Evolutionary conservation across 768 basidiomycete genomes (phyloP), one percentile per base, ranked within the genome.

Genomic region (Tylopilus plumbeoviolaceoides): DNA sequence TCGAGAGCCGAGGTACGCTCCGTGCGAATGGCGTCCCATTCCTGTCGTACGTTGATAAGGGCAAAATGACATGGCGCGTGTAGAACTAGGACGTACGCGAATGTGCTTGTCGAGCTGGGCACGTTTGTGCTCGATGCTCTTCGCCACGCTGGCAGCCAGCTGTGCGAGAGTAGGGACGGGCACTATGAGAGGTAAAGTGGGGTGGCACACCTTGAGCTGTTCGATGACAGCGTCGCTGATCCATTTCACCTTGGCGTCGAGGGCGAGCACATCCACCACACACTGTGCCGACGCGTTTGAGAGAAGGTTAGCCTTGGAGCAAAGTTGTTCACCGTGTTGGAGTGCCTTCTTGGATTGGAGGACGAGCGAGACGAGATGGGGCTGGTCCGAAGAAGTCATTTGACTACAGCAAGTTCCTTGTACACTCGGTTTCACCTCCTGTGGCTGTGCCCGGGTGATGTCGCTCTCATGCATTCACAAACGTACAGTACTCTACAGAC

Each of bases 231-330:
- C 87, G 28, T 85, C 80, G 28, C 78, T 80, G 48, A 89, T 76
- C 90, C 89, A 93, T 48, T 79, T 77, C 8, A 91, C 83, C 68
- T 85, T 89, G 28, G 90, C 89, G 63, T 91, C 88, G 18, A 90
- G 75, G 0, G 84, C 85, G 7, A 92, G 76, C 4, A 91, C 80
- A 61, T 90, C 87, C 12, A 89, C 73, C 0, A 83, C 80, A 36
- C 76, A 75, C 56, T 83, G 80, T 0, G 87, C 80, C 3, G 90
- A 89, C 40, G 76, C 71, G 57, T 80, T 80, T n/a, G 87, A 81
- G 20, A 84, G 70, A 1, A 68, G 61, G 60, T 86, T 82, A 2
- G 90, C 87, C 33, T 74, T 76, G 1, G 79, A 80, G 62, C 91
- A 92, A 6, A 92, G 76, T 46, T 84, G 78, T 71, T 91, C 79